Evolutionary conservation across 2,329 filamentous ascomycete genomes (phyloP).

Genomic region (Aspergillus pseudonomiae): DNA sequence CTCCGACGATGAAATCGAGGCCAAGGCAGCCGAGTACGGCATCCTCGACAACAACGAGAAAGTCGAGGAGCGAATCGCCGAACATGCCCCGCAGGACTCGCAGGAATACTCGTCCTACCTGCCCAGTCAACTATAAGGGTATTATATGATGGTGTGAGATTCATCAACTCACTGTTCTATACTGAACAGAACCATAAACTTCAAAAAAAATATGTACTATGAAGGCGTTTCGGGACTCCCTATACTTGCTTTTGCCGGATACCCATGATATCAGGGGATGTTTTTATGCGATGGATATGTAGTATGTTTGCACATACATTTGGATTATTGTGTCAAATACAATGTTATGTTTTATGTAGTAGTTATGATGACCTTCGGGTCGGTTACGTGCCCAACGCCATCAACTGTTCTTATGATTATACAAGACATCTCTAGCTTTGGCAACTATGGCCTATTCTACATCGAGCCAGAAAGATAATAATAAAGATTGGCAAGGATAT

Average conservation of each 20-base stretch:
- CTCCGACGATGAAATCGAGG: slow-evolving; percentile 16
- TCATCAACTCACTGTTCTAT: background rate
- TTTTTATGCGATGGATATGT: background rate
- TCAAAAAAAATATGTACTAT: background rate
- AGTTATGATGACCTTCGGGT: background rate
- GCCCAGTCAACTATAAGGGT: slow-evolving; percentile 9
- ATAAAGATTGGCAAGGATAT: too few species aligned
- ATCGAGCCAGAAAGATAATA: too few species aligned
- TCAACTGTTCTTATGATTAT: too few species aligned
- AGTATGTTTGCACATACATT: background rate
- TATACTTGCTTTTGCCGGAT: background rate
- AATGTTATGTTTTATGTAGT: background rate
- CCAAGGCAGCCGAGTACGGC: slow-evolving; percentile 15
- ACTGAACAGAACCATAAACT: background rate
- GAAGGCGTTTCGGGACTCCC: background rate
- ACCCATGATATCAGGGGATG: background rate
- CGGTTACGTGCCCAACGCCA: too few species aligned
- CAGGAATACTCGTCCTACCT: slow-evolving; percentile 11
- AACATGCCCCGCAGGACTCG: slow-evolving; percentile 8
- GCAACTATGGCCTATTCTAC: too few species aligned
- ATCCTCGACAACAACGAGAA: slow-evolving; percentile 10
- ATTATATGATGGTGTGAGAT: background rate
- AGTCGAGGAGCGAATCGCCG: slow-evolving; percentile 10
- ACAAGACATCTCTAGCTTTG: too few species aligned
- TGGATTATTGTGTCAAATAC: background rate